A percentile compares a stretch with the other conserved stretches of the same genome.
phyloP scores from a whole-genome alignment of 2,329 filamentous ascomycete genomes.

The Venturia effusa region DNA sequence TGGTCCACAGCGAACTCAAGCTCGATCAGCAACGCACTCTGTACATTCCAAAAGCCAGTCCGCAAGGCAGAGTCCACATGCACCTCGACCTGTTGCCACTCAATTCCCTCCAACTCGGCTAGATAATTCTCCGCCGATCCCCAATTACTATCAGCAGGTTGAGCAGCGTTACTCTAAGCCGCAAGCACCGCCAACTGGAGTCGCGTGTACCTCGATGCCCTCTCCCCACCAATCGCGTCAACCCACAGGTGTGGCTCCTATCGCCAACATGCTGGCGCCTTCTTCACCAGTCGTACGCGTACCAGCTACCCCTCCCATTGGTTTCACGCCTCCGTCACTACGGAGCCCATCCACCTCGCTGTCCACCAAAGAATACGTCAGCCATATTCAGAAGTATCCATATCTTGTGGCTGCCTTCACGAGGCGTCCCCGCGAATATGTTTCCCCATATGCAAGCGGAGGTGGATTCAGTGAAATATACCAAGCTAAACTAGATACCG shows the following conservation, averaged over 20 bases:
- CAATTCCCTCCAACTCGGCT: neutral
- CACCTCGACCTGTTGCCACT: neutral
- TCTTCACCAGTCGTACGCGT: neutral
- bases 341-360: slow-evolving; percentile 21
- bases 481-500: slow-evolving; percentile 20
- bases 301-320: neutral
- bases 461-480: slow-evolving; percentile 31
- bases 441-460: slow-evolving; percentile 34
- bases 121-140: slow-evolving; percentile 8
- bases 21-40: neutral
- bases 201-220: neutral
- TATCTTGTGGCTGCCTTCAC: slow-evolving; percentile 35
- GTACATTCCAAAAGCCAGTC: neutral
- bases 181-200: neutral
- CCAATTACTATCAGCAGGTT: slow-evolving; percentile 10
- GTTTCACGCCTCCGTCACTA: slow-evolving; percentile 6
- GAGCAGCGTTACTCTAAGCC: slow-evolving; percentile 9
- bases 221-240: neutral
- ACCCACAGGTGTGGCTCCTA: neutral
- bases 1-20: neutral
- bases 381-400: slow-evolving; percentile 33
- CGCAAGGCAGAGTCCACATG: neutral
- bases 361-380: slow-evolving; percentile 27
- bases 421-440: slow-evolving; percentile 34
- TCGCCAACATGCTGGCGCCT: neutral